A percentile compares a stretch with the other conserved stretches of the same genome.
Evolutionary conservation across 2,329 filamentous ascomycete genomes (phyloP).

Genomic region (Claviceps maximensis): DNA sequence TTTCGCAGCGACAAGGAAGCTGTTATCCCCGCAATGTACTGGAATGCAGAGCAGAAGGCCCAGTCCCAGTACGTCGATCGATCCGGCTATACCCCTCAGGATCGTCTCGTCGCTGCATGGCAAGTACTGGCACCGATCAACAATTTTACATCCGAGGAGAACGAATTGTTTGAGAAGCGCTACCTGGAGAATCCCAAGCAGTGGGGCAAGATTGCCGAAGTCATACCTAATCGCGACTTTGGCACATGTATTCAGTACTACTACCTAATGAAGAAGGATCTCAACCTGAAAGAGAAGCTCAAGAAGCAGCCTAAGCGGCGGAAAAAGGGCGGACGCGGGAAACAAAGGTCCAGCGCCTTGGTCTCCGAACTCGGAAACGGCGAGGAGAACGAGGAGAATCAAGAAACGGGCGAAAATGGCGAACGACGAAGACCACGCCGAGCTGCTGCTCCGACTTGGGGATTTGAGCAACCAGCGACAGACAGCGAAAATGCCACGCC

Average conservation of each 20-base stretch:
- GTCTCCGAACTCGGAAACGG: slow-evolving; percentile 53
- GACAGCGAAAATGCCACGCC: slow-evolving; percentile 49
- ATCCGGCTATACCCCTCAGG: slow-evolving; percentile 50
- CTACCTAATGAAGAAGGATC: slow-evolving; percentile 64
- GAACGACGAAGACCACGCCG: slow-evolving; percentile 48
- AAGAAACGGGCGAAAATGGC: slow-evolving; percentile 45
- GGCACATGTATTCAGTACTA: slow-evolving; percentile 77
- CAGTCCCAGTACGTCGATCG: slow-evolving; percentile 49
- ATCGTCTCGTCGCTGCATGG: slow-evolving; percentile 55
- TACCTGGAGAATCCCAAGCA: slow-evolving; percentile 70
- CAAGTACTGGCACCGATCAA: slow-evolving; percentile 59
- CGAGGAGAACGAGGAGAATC: slow-evolving; percentile 41
- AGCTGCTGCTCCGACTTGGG: slow-evolving; percentile 59
- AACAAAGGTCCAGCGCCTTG: slow-evolving; percentile 48
- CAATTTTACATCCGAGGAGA: slow-evolving; percentile 62
- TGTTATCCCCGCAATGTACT: slow-evolving; percentile 56
- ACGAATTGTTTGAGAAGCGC: slow-evolving; percentile 55
- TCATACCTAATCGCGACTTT: slow-evolving; percentile 55
- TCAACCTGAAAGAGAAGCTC: slow-evolving; percentile 64
- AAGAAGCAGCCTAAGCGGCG: slow-evolving; percentile 49
- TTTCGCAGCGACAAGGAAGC: slow-evolving; percentile 68
- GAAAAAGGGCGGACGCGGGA: slow-evolving; percentile 41
- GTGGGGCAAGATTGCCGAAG: slow-evolving; percentile 64
- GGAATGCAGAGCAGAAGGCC: slow-evolving; percentile 45
- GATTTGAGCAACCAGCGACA: slow-evolving; percentile 42